These are phyloP conservation scores for Solanum habrochaites DNA, from an alignment of 257 asterid species.

Conservation along the genomic window DNA sequence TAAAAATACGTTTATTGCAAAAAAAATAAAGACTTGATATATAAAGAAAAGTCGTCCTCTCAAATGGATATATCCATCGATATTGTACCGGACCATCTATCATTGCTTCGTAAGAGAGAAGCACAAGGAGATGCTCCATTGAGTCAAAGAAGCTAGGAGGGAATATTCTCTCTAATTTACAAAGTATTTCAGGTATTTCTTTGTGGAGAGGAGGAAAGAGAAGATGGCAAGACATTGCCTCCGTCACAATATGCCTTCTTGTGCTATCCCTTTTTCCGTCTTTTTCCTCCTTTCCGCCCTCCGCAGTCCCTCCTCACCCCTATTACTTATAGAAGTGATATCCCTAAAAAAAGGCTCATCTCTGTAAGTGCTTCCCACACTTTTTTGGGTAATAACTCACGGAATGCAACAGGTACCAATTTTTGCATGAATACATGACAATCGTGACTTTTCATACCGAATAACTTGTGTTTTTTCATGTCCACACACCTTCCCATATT, in stretches of 20 bases:
- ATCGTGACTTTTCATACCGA: background rate
- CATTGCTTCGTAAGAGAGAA: background rate
- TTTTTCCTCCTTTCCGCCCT: too few relatives aligned
- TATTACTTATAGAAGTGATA: background rate
- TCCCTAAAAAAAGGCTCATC: background rate
- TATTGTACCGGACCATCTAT: background rate
- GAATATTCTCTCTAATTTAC: background rate
- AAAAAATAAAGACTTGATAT: background rate
- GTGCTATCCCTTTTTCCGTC: too few relatives aligned
- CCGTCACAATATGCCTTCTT: too few relatives aligned
- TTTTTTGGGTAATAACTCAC: background rate
- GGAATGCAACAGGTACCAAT: background rate
- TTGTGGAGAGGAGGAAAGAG: too few relatives aligned
- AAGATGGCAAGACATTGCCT: too few relatives aligned
- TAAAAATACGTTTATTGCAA: background rate
- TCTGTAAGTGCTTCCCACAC: background rate
- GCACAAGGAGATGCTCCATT: background rate
- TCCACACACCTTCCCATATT: background rate
- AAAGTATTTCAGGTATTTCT: background rate
- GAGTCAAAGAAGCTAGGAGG: background rate
- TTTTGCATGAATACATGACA: background rate
- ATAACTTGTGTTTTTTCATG: background rate
- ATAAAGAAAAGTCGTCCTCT: background rate
- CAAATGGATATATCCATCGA: background rate
- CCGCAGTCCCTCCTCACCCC: too few relatives aligned